phyloP scores from a whole-genome alignment of 2,329 filamentous ascomycete genomes.

The Cercospora beticola region DNA sequence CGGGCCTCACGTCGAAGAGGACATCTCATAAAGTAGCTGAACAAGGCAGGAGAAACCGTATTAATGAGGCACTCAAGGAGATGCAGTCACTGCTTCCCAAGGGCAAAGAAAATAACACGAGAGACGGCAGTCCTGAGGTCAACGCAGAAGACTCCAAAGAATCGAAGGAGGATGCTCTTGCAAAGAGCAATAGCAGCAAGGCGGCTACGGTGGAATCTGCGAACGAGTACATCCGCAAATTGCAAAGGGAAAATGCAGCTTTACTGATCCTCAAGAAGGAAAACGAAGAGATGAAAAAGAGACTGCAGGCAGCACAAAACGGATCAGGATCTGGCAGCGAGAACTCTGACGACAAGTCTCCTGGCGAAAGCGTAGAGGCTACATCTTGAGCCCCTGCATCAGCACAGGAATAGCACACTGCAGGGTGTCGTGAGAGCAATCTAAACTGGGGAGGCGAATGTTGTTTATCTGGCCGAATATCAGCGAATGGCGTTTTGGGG shows the following conservation, averaged over 20 bases:
- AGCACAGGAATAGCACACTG: background rate
- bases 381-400: background rate
- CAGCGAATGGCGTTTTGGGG: background rate
- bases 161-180: slow-evolving; percentile 38
- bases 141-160: slow-evolving; percentile 41
- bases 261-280: slow-evolving; percentile 32
- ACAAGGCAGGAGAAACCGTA: slow-evolving; percentile 89
- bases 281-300: slow-evolving; percentile 34
- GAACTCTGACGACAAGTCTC: slow-evolving; percentile 6
- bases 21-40: slow-evolving; percentile 98
- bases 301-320: slow-evolving; percentile 20
- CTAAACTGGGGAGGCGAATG: background rate
- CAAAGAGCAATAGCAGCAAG: slow-evolving; percentile 73
- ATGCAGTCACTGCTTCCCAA: slow-evolving; percentile 82
- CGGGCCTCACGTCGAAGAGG: slow-evolving; percentile 91
- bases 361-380: slow-evolving; percentile 3
- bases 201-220: slow-evolving; percentile 97
- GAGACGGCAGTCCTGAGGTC: slow-evolving; percentile 47
- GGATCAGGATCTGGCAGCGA: slow-evolving; percentile 1
- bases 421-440: background rate
- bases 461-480: background rate
- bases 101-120: slow-evolving; percentile 32
- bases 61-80: slow-evolving; percentile 89
- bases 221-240: slow-evolving; percentile 87
- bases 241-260: slow-evolving; percentile 63